Base-by-base conservation (phyloP, 2,329 filamentous ascomycete genomes). In the Cercospora sp. region DNA sequence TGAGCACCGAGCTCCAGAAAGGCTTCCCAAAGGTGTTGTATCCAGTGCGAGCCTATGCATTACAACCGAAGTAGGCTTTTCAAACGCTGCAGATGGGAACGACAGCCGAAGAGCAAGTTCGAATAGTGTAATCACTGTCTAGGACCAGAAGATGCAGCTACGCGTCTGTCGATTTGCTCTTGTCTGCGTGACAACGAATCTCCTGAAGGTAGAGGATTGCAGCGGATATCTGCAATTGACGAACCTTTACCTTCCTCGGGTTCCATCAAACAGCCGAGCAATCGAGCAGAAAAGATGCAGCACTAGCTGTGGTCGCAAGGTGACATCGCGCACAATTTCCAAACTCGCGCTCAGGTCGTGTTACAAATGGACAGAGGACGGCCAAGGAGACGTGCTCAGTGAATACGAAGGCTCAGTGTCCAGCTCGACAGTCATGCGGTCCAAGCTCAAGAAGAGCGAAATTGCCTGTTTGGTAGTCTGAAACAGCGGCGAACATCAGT, bases 41-140 rank as follows among this genome's bases (percentile, higher is more conserved):
- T 73, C 91, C 92, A 0, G 90, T 97, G 18, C 86, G 88, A 74
- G 90, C 90, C 78, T 97, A 93, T 80, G 93, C 92, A 1, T 80
- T 97, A 73, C 88, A 86, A 73, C 87, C 89, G 18, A 64, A 57
- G 10, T 55, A 64, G 49, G 53, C 51, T 4, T 7, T 13, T 30
- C 12, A 10, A n/a, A 9, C 12, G 34, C 12, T 13, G 12, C 12
- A 37, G 34, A 13, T 37, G 12, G 34, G 1, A 37, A 13, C 34
- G 8, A 21, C 18, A 7, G 9, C n/a, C 43, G 7, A 49, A 21
- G 18, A 49, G 18, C 43, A 49, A 18, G 32, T 13, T 10, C 10
- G 32, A 34, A 34, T 34, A 34, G 32, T 34, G 32, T 34, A 10
- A 34, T 34, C 8, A 34, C 32, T 34, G 32, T 34, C 32, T 10